phyloP scores from a whole-genome alignment of 345 rosid species.

The Pugionium dolabratum region DNA sequence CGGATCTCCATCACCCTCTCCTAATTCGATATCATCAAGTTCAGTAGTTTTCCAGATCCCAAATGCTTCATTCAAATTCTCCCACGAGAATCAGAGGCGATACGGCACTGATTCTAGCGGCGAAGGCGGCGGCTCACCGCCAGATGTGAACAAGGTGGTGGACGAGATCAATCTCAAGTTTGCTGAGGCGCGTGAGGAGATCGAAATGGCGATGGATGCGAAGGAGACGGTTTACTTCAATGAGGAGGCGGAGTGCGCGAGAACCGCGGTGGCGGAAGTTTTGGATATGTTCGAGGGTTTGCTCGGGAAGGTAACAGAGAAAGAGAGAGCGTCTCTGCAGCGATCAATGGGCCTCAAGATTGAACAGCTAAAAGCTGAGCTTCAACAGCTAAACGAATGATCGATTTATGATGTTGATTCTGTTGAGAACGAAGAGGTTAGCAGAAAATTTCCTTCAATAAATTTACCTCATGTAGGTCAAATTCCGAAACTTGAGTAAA shows the following conservation, averaged over 20 bases:
- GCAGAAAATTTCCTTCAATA: constrained; percentile 20
- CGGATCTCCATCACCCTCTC: constrained; percentile 21
- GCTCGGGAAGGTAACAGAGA: constrained; percentile 59
- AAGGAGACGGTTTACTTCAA: constrained; percentile 92
- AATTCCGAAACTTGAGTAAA: neutral
- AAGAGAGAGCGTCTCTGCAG: constrained; percentile 59
- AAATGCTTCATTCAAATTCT: constrained; percentile 4
- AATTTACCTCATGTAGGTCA: neutral
- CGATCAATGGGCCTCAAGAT: constrained; percentile 97
- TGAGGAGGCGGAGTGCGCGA: constrained; percentile 91
- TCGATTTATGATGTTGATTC: neutral
- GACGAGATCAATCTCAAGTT: constrained; percentile 86
- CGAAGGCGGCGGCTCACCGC: constrained; percentile 20
- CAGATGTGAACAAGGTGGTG: constrained; percentile 68
- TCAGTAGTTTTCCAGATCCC: neutral
- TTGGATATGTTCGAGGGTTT: constrained; percentile 63
- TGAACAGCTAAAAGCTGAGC: constrained; percentile 94
- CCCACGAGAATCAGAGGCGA: constrained; percentile 30
- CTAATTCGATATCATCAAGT: constrained; percentile 13
- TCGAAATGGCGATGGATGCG: constrained; percentile 93
- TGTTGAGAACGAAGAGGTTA: constrained; percentile 27
- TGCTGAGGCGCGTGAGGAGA: constrained; percentile 99
- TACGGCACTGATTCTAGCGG: constrained; percentile 45
- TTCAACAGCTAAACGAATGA: constrained; percentile 77
- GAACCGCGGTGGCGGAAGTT: constrained; percentile 71